Evolutionary conservation across 2,329 filamentous ascomycete species (phyloP), one percentile per base, ranked within the genome.

Genomic region (Exophiala mesophila): DNA sequence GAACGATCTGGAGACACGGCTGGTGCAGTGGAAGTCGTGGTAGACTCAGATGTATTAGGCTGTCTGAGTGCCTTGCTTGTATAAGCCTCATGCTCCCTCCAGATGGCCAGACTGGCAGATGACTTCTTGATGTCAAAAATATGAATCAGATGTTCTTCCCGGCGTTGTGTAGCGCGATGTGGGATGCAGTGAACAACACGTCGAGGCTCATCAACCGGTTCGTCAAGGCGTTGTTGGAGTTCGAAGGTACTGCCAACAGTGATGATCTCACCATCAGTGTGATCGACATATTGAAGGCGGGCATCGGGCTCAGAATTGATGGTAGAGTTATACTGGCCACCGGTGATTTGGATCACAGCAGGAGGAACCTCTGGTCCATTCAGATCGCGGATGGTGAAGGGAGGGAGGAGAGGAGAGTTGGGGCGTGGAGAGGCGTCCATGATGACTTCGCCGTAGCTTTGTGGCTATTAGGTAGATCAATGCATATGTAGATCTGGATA

Each of bases 221-320:
- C 69, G 19, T 67, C 64, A 6, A 72, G 61, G 32, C 68, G 65
- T 45, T 72, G 65, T 21, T 59, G 57, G 34, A 72, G 65, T 49
- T 72, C 69, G 17, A 69, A 55, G 33, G 68, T 65, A 16, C 68
- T 71, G 28, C 69, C 69, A 45, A 72, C 69, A 5, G 65, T 71
- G 41, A 72, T 67, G 21, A 60, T 55, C 41, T 69, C 67, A 2
- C 64, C 65, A 47, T 71, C 68, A 46, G 71, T 67, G 19, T 69
- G 64, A 53, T 72, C 69, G 39, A 65, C 36, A 45, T 72, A 72
- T 15, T 57, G 66, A 32, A 72, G 50, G 23, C 57, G 61, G 9
- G 67, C 67, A 29, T 63, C 60, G 16, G 69, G 68, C 52, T 68
- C 54, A 35, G 52, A 60, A 13, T 55, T 55, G 24, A 68, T 59